Conservation (phyloP, 164 flowering plant genomes). For the Houttuynia cordata region DNA sequence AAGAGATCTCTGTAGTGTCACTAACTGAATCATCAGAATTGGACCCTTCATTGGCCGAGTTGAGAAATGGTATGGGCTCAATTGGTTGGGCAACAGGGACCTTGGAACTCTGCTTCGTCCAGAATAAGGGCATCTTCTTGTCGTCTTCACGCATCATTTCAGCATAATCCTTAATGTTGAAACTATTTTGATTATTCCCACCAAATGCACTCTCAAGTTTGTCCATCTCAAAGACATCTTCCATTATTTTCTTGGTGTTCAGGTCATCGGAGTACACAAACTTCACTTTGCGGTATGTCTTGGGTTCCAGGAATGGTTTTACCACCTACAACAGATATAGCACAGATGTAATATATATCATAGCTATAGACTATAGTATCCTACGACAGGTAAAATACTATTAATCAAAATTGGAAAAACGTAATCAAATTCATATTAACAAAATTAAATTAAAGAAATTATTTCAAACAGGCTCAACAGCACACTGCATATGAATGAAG, state of each 20-base stretch:
- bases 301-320: constrained; percentile 84
- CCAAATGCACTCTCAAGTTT: constrained; percentile 72
- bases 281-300: constrained; percentile 70
- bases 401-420: too few species aligned
- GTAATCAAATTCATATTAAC: too few species aligned
- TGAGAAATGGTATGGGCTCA: constrained; percentile 8
- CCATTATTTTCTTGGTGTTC: constrained; percentile 53
- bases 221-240: constrained; percentile 70
- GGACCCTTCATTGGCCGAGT: constrained; percentile 17
- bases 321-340: constrained; percentile 38
- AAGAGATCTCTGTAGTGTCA: constrained; percentile 20
- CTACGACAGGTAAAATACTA: neutral
- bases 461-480: too few species aligned
- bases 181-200: constrained; percentile 44
- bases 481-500: neutral
- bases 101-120: constrained; percentile 23
- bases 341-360: neutral
- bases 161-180: constrained; percentile 52
- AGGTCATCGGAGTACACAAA: constrained; percentile 69
- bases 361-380: neutral
- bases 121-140: constrained; percentile 36
- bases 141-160: constrained; percentile 87
- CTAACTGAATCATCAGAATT: constrained; percentile 30
- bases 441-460: too few species aligned
- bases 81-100: constrained; percentile 10